Percentiles rank a stretch among this genome's conserved stretches.
phyloP scores from a whole-genome alignment of 805 yeast genomes.

The Komagataella pseudopastoris region DNA sequence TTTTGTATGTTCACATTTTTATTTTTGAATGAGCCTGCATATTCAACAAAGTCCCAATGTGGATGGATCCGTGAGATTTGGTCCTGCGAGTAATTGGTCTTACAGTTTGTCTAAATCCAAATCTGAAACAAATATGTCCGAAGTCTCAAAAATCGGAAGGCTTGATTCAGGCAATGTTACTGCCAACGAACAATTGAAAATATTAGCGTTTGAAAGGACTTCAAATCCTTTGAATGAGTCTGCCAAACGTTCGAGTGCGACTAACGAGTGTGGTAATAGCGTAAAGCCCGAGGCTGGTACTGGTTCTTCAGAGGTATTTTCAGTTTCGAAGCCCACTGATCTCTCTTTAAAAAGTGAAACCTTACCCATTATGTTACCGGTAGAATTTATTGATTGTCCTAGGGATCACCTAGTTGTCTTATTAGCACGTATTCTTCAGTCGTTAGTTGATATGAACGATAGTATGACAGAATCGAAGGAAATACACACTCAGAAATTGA shows the following conservation, averaged over 20 bases:
- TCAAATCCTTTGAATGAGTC: background rate
- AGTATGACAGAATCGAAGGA: slow-evolving; percentile 15
- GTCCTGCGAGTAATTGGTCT: background rate
- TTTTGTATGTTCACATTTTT: background rate
- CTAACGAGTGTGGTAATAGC: background rate
- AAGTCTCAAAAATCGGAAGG: background rate
- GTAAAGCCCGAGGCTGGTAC: background rate
- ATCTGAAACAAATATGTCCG: background rate
- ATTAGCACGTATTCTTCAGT: slow-evolving; percentile 68
- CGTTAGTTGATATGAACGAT: slow-evolving; percentile 68
- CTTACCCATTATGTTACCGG: slow-evolving; percentile 21
- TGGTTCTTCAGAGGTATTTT: background rate
- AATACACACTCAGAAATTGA: slow-evolving; percentile 31
- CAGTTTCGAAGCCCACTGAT: background rate
- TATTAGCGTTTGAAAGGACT: background rate
- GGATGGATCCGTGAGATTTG: background rate
- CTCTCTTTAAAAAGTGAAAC: background rate
- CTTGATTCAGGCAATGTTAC: background rate
- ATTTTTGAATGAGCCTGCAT: background rate
- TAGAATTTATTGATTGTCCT: slow-evolving; percentile 49
- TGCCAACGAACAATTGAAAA: background rate
- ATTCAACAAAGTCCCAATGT: background rate
- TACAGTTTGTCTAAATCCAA: background rate
- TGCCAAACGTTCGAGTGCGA: background rate
- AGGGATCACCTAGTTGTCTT: slow-evolving; percentile 57